Evolutionary conservation across 2,329 filamentous ascomycete species (phyloP).

Genomic region (Byssoonygena ceratinophila): DNA sequence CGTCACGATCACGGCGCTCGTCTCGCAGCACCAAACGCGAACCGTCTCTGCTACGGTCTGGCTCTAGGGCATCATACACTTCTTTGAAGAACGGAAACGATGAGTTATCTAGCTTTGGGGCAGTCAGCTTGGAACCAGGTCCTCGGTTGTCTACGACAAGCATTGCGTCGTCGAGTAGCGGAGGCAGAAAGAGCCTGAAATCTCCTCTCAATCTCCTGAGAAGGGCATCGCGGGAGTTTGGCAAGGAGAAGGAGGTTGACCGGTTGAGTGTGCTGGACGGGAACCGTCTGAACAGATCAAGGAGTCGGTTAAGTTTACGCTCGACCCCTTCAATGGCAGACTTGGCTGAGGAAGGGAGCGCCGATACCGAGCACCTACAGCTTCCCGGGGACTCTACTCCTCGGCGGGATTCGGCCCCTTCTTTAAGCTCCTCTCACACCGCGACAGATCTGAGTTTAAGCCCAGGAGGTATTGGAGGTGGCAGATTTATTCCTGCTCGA

Average conservation of each 20-base stretch:
- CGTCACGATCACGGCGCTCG: conserved; percentile 58
- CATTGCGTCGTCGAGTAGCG: conserved; percentile 33
- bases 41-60: conserved; percentile 25
- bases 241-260: conserved; percentile 30
- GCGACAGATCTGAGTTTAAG: conserved; percentile 21
- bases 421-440: conserved; percentile 29
- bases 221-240: conserved; percentile 31
- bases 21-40: conserved; percentile 43
- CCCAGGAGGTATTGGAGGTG: conserved; percentile 35
- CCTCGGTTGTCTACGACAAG: conserved; percentile 31
- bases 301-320: conserved; percentile 31
- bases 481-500: conserved; percentile 52
- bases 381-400: conserved; percentile 5
- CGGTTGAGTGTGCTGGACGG: conserved; percentile 25
- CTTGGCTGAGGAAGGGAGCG: conserved; percentile 30
- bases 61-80: conserved; percentile 31
- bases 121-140: conserved; percentile 33
- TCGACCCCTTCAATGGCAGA: conserved; percentile 36
- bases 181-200: conserved; percentile 31
- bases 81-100: conserved; percentile 27
- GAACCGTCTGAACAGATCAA: conserved; percentile 26
- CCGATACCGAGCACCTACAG: not conserved
- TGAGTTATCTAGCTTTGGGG: conserved; percentile 29
- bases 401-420: conserved; percentile 20
- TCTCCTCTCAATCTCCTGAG: conserved; percentile 27